Evolutionary conservation across 768 basidiomycete genomes (phyloP), one percentile per base, ranked within the genome.

Genomic region (Trametes sanguinea): DNA sequence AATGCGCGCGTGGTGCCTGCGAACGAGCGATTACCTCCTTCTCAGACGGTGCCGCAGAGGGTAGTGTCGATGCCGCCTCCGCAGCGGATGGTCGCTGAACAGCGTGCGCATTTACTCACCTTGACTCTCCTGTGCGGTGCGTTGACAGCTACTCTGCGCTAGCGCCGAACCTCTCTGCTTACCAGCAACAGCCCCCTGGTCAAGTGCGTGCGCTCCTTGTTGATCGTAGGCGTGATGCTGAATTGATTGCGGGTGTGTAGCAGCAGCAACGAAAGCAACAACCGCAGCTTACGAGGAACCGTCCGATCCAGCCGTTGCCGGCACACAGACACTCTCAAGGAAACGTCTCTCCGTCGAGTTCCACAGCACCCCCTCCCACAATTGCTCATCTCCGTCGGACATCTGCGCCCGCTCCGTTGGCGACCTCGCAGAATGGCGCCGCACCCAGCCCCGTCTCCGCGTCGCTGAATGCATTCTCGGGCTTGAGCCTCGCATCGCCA

Each of bases 311-410:
- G 14, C 53, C 57, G 22, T 33, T 46, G 2, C 56, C 56, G 5
- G 35, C 46, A 4, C 47, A 27, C n/a, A 57, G 57, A 11, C 11
- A 27, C 30, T 46, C 57, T 11, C 43, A 51, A 14, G 53, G 52
- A 1, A 45, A 27, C n/a, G 54, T 60, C 14, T 44, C 37, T 6
- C 57, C 61, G 13, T 14, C 59, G 37, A 50, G 52, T 9, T 54
- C 61, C 2, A 39, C 65, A 8, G 46, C 51, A 1, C 27, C 61
- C 8, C 57, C 65, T 6, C 39, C 37, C n/a, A 16, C 22, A 30
- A 56, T 57, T 27, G 44, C 56, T 3, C 50, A 51, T 9, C 54
- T 39, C 6, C 65, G 53, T 11, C 61, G 61, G 6, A 43, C 57
- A 6, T 62, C 65, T 16, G 60, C 54, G 6, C 54, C 57, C 2